Evolutionary conservation across 225 moss, liverwort and hornwort species (phyloP).

Genomic region (Takakia lepidozioides): DNA sequence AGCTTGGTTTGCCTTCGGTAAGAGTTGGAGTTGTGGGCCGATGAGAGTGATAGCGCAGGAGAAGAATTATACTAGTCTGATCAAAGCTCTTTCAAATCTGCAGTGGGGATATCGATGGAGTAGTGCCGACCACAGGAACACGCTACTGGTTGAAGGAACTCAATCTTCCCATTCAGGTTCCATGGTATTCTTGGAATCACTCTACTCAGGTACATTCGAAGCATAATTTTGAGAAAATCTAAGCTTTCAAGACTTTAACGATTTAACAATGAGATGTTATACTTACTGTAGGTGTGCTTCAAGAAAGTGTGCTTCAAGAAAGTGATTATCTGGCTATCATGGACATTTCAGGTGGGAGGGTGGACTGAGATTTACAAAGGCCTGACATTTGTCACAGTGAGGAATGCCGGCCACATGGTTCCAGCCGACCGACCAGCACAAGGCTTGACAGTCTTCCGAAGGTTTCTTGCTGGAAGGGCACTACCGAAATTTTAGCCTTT

Average conservation of each 20-base stretch:
- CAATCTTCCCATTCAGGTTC: constrained; percentile 34
- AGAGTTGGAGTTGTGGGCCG: no score
- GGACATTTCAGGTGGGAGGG: constrained; percentile 97
- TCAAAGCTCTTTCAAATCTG: background rate
- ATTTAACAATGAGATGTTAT: background rate
- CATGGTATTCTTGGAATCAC: constrained; percentile 87
- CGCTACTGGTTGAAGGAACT: constrained; percentile 52
- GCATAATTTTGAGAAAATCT: background rate
- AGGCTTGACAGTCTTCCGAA: constrained; percentile 54
- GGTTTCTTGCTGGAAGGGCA: constrained; percentile 62
- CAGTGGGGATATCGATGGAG: constrained; percentile 79
- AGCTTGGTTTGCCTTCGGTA: background rate
- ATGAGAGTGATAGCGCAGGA: no score
- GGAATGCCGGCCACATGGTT: constrained; percentile 84
- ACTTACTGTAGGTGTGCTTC: background rate
- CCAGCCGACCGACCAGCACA: constrained; percentile 72
- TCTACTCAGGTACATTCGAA: constrained; percentile 79
- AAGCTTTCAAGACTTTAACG: background rate
- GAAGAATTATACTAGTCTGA: no score
- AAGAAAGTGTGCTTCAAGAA: background rate
- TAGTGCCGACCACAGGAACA: constrained; percentile 68
- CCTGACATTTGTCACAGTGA: constrained; percentile 71
- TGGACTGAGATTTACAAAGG: constrained; percentile 70
- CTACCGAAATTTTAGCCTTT: constrained; percentile 47
- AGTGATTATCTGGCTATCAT: background rate